Conservation (phyloP, 306 rosid genomes). For the Argentina anserina region DNA sequence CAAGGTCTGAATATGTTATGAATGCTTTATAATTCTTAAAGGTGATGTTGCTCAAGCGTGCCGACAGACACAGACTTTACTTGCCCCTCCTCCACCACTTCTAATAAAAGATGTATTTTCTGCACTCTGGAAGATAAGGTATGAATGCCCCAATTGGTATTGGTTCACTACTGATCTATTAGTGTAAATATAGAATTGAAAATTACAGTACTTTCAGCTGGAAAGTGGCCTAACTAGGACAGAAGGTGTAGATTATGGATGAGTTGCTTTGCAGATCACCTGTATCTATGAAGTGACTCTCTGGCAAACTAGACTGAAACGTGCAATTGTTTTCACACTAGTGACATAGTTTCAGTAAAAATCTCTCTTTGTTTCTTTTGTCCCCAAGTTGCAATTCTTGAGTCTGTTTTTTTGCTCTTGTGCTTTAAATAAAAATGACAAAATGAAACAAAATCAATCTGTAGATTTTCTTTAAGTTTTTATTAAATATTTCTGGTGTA, state of each 20-base stretch:
- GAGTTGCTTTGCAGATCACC: neutral
- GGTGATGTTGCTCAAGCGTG: slow-evolving; percentile 98
- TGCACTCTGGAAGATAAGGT: slow-evolving; percentile 76
- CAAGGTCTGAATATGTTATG: slow-evolving; percentile 21
- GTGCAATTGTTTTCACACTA: neutral
- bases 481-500: neutral
- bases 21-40: slow-evolving; percentile 37
- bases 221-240: neutral
- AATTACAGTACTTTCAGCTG: neutral
- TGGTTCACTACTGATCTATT: neutral
- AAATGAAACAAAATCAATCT: neutral
- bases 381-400: neutral
- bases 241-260: neutral
- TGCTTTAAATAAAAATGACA: neutral
- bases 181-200: neutral
- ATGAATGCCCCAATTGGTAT: slow-evolving; percentile 18
- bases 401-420: neutral
- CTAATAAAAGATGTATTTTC: slow-evolving; percentile 70
- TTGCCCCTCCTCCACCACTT: slow-evolving; percentile 76
- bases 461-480: neutral
- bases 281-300: neutral
- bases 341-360: neutral
- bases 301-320: neutral
- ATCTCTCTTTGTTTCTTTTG: neutral
- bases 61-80: slow-evolving; percentile 84